Conservation (phyloP, 768 basidiomycete genomes). For the Suillus subaureus region DNA sequence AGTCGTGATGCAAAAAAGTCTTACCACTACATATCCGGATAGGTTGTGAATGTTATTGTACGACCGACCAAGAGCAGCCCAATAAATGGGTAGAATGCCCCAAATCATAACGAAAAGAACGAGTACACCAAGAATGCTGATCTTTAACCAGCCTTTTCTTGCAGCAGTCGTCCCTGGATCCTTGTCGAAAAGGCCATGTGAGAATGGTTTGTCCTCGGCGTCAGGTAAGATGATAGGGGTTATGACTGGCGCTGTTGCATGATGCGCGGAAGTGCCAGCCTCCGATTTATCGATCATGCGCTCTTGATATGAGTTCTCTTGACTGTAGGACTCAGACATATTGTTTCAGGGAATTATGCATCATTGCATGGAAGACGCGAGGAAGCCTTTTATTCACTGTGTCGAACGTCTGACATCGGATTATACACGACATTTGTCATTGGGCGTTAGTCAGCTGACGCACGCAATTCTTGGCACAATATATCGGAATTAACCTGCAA, state of each 20-base stretch:
- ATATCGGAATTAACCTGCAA: neutral
- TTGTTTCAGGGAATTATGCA: neutral
- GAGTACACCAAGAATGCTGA: constrained; percentile 37
- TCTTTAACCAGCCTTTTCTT: constrained; percentile 44
- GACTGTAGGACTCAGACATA: neutral
- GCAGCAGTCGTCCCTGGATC: constrained; percentile 30
- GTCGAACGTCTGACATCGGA: neutral
- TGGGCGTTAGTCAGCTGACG: neutral
- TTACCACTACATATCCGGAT: constrained; percentile 59
- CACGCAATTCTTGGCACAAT: neutral
- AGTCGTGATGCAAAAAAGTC: constrained; percentile 16
- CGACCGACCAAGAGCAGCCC: constrained; percentile 57
- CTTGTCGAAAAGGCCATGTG: constrained; percentile 31
- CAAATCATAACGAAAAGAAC: constrained; percentile 48
- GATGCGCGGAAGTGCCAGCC: neutral
- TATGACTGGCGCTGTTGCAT: neutral
- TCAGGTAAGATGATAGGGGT: constrained; percentile 14
- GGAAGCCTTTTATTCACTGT: neutral
- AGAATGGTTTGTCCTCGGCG: constrained; percentile 24
- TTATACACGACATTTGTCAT: neutral
- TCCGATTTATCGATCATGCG: neutral
- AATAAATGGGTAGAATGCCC: constrained; percentile 57
- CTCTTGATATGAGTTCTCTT: neutral
- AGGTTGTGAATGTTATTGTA: constrained; percentile 41
- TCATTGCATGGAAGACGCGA: neutral